Conservation (phyloP, 2,329 filamentous ascomycete genomes). For the Trichophyton schoenleinii region DNA sequence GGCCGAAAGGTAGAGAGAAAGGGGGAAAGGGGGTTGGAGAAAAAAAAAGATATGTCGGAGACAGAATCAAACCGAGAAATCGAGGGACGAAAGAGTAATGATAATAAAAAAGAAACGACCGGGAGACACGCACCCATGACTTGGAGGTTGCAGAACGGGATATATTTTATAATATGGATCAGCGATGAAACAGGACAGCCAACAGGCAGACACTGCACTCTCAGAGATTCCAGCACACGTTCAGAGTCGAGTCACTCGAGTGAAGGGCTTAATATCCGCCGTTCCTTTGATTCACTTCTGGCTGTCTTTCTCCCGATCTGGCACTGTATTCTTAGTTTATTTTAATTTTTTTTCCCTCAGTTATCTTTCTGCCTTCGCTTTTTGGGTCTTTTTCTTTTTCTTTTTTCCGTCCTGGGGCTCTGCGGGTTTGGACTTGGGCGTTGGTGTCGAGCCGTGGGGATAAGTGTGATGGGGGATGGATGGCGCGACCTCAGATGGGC, state of each 20-base stretch:
- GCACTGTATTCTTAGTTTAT: background rate
- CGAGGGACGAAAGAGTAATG: background rate
- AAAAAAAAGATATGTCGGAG: background rate
- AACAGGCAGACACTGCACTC: constrained; percentile 5
- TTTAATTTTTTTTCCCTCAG: background rate
- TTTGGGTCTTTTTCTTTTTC: background rate
- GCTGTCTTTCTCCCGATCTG: background rate
- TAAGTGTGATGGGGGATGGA: constrained; percentile 5
- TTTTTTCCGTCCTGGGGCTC: constrained; percentile 3
- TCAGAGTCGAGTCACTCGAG: constrained; percentile 4
- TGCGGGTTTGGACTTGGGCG: constrained; percentile 11
- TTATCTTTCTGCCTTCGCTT: background rate
- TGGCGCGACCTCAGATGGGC: constrained; percentile 4
- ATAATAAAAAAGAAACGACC: constrained; percentile 6
- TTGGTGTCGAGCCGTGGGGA: constrained; percentile 1
- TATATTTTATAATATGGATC: constrained; percentile 6
- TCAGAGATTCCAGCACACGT: background rate
- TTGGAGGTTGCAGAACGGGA: constrained; percentile 10
- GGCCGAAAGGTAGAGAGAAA: background rate
- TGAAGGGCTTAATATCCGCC: background rate
- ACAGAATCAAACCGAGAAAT: constrained; percentile 3
- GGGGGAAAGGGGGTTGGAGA: background rate
- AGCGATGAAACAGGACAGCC: constrained; percentile 11
- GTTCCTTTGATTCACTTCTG: background rate
- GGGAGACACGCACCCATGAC: constrained; percentile 14